These are phyloP conservation scores for Boletus speciosus DNA, from an alignment of 768 basidiomycete species.

Conservation along the genomic window DNA sequence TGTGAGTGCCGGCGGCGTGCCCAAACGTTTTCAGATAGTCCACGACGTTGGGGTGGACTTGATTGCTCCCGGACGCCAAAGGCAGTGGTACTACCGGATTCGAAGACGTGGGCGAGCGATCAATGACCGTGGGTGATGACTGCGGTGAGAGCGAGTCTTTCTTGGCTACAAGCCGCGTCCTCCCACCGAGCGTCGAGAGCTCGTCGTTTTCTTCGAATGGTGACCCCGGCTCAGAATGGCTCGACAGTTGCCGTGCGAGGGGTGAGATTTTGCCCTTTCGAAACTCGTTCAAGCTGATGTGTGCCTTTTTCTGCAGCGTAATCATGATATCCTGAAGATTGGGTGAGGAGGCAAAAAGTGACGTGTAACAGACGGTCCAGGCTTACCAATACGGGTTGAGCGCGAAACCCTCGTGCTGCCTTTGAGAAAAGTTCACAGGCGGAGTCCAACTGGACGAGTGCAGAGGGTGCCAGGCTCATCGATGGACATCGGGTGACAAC, in stretches of 20 bases:
- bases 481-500: slow-evolving; percentile 78
- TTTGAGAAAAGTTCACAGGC: slow-evolving; percentile 74
- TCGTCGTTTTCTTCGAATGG: slow-evolving; percentile 59
- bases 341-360: slow-evolving; percentile 10
- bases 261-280: slow-evolving; percentile 54
- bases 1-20: slow-evolving; percentile 21
- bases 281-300: slow-evolving; percentile 60
- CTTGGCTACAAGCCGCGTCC: slow-evolving; percentile 61
- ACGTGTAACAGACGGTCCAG: background rate
- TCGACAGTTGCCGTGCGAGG: slow-evolving; percentile 32
- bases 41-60: slow-evolving; percentile 59
- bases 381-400: slow-evolving; percentile 60
- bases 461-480: slow-evolving; percentile 74
- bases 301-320: slow-evolving; percentile 61
- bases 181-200: slow-evolving; percentile 59
- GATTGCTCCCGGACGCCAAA: slow-evolving; percentile 46
- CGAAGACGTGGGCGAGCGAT: slow-evolving; percentile 66
- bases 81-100: slow-evolving; percentile 74
- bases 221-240: slow-evolving; percentile 38
- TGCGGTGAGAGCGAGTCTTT: slow-evolving; percentile 55
- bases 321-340: slow-evolving; percentile 56
- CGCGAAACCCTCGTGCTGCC: slow-evolving; percentile 61
- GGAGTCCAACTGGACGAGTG: slow-evolving; percentile 68
- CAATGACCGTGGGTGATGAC: slow-evolving; percentile 38
- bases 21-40: slow-evolving; percentile 68